Base-by-base conservation (phyloP, 192 early-diverging fungal genomes). In the Gaertneriomyces semiglobifer region DNA sequence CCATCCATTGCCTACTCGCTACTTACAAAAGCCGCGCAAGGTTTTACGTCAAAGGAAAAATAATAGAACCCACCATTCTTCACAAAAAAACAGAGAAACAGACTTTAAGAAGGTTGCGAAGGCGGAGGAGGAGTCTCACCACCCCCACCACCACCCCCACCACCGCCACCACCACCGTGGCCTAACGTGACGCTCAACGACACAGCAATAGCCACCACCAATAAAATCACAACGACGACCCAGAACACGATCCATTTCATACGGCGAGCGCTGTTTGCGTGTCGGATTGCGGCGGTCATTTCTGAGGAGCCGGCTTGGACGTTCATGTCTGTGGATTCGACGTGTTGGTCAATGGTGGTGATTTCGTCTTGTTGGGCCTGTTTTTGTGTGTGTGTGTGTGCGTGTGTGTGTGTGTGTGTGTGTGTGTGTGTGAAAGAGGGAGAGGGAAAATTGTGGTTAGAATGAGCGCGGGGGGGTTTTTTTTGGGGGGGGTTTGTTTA, bases 301-400 rank as follows among this genome's bases (percentile, higher is more conserved):
- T 81, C 74, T 58, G 58, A 61, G 16, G 63, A 63, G 16, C 74
- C 78, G 14, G 59, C 53, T 20, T 70, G 70, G n/a, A 81, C 38
- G 63, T 70, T 45, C 47, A 16, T 57, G 20, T 74, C 58, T 5
- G 77, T 59, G 19, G 53, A 54, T 18, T 77, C 80, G 19, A 75
- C 71, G 43, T 81, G 73, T 8, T 65, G 60, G 48, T 81, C 79
- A 55, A 84, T 73, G 42, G 68, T 74, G 44, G 79, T 69, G 65
- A 84, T 81, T 45, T 63, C 48, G 10, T 73, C 74, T 65, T 79
- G 77, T 58, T 84, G 79, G 45, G 72, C 61, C 81, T 70, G 58
- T 4, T 38, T 18, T 0, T 12, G 48, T 50, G 48, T n/a, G 25
- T 0, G 25, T 18, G 16, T 12, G 48, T 50, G 48, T n/a, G 25